Percentiles rank a stretch among this genome's conserved stretches.
Evolutionary conservation across 2,329 filamentous ascomycete species (phyloP).

Genomic region (Phialophora macrospora): DNA sequence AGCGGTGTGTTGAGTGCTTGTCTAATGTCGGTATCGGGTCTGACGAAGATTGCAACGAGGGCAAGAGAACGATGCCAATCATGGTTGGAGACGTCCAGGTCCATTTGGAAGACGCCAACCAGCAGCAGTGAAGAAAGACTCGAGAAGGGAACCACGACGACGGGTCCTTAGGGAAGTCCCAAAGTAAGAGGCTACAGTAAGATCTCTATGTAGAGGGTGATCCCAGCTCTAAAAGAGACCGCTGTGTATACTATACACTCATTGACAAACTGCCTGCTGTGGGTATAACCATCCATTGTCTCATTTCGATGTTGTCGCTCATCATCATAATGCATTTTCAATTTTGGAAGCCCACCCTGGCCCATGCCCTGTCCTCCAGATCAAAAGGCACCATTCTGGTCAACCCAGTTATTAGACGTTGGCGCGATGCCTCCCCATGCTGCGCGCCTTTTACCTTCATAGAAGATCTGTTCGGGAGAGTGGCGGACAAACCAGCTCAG

Average conservation of each 20-base stretch:
- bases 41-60: neutral
- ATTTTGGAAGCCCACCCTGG: neutral
- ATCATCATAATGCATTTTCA: conserved; percentile 1
- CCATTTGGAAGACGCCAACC: neutral
- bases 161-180: neutral
- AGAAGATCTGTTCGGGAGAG: neutral
- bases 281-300: neutral
- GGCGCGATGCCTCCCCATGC: neutral
- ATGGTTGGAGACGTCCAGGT: neutral
- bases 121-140: neutral
- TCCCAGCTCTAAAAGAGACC: neutral
- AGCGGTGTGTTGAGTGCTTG: neutral
- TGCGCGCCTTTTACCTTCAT: neutral
- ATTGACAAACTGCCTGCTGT: neutral
- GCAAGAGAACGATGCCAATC: neutral
- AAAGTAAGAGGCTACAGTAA: neutral
- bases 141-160: neutral
- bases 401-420: neutral
- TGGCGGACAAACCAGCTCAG: conserved; percentile 6
- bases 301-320: neutral
- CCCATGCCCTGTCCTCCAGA: neutral
- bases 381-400: neutral
- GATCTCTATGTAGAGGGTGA: neutral
- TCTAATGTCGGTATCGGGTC: neutral
- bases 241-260: neutral